phyloP scores from a whole-genome alignment of 192 early-diverging fungal genomes.

The Backusella tarrabulga region DNA sequence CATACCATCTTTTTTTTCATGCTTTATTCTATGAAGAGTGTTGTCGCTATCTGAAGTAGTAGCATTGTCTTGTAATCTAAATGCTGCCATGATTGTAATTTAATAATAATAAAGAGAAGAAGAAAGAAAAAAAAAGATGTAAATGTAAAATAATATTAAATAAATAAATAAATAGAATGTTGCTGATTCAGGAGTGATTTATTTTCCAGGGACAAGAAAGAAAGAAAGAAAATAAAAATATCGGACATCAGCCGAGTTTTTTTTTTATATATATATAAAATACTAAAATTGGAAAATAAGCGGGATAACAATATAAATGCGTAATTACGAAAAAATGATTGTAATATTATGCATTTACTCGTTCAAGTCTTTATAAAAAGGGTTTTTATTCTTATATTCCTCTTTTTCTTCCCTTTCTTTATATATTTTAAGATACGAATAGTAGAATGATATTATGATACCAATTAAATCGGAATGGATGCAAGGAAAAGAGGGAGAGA shows the following conservation, averaged over 20 bases:
- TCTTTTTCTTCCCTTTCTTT: too few relatives aligned
- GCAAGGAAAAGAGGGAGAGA: too few relatives aligned
- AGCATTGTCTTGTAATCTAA: neutral
- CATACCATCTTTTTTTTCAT: neutral
- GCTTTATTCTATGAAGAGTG: neutral
- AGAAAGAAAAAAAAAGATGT: neutral
- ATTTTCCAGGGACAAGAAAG: neutral
- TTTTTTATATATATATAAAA: neutral
- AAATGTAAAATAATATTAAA: conserved; percentile 4
- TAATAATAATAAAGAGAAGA: neutral
- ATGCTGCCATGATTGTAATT: neutral
- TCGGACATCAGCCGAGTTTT: conserved; percentile 19
- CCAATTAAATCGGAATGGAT: too few relatives aligned
- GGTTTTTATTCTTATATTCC: too few relatives aligned
- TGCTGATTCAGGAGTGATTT: neutral
- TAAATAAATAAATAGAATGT: neutral
- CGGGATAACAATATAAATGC: neutral
- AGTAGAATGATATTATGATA: too few relatives aligned
- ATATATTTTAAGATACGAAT: too few relatives aligned
- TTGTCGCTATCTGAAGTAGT: neutral
- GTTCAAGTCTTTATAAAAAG: too few relatives aligned
- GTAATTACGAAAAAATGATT: too few relatives aligned
- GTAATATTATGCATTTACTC: too few relatives aligned
- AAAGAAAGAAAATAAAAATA: neutral
- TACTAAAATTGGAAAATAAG: neutral